Percentiles rank a stretch among this genome's conserved stretches.
Conservation (phyloP, 306 rosid genomes). For the barrel medic (Medicago truncatula) region MtrunA17r5.0-ANR NC_053049.1:30022501-30023000, state of each 20-base stretch:
- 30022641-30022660: not conserved
- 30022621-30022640: not conserved
- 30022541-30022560: not conserved
- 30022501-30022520: no score
- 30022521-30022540: conserved; percentile 5
- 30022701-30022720: conserved; percentile 43
- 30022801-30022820: conserved; percentile 60
- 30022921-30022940: conserved; percentile 44
- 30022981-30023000: not conserved
- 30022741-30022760: conserved; percentile 50
- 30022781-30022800: conserved; percentile 47
- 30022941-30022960: conserved; percentile 14
- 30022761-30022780: not conserved
- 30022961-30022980: conserved; percentile 2
- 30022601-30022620: conserved; percentile 13
- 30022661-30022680: conserved; percentile 22
- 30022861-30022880: conserved; percentile 38
- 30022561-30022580: not conserved
- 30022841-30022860: not conserved
- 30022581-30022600: not conserved
- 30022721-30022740: conserved; percentile 44
- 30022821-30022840: not conserved
- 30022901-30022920: conserved; percentile 43
- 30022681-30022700: conserved; percentile 44
- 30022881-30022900: conserved; percentile 21